A percentile compares a stretch with the other conserved stretches of the same genome.
Conservation (phyloP, 768 basidiomycete genomes). For the Lentinus brumalis region DNA sequence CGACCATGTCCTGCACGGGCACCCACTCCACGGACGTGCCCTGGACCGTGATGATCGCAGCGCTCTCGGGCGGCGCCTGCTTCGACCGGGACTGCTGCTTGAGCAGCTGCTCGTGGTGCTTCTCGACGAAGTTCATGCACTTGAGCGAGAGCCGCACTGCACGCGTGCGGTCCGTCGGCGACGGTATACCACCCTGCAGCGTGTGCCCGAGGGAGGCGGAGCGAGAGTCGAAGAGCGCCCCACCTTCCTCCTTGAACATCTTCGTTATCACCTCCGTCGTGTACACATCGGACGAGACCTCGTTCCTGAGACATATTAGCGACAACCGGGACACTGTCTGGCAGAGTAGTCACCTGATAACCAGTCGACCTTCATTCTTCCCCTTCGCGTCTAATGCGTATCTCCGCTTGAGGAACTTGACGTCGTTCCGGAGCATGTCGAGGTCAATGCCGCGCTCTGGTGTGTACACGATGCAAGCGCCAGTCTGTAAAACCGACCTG, state of each 20-base stretch:
- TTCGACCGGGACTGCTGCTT: conserved; percentile 54
- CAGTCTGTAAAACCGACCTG: conserved; percentile 53
- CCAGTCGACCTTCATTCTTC: conserved; percentile 88
- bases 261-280: conserved; percentile 89
- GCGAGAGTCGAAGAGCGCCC: conserved; percentile 87
- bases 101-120: conserved; percentile 63
- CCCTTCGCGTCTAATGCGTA: conserved; percentile 88
- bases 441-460: conserved; percentile 90
- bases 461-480: conserved; percentile 91
- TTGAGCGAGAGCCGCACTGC: conserved; percentile 88
- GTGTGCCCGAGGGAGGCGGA: conserved; percentile 97
- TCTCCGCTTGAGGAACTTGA: conserved; percentile 83
- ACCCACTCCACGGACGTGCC: conserved; percentile 81
- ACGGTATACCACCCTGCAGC: conserved; percentile 93
- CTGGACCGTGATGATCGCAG: conserved; percentile 92
- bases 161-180: conserved; percentile 90
- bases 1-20: conserved; percentile 79
- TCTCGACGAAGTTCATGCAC: conserved; percentile 94
- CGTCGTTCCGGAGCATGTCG: conserved; percentile 78
- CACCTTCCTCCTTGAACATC: conserved; percentile 96
- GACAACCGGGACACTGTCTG: not conserved
- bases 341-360: conserved; percentile 70
- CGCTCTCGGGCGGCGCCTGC: conserved; percentile 62
- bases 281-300: conserved; percentile 85
- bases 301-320: conserved; percentile 57